These are phyloP conservation scores for Fusarium setosum DNA, from an alignment of 2,329 filamentous ascomycete species.

Conservation along the genomic window DNA sequence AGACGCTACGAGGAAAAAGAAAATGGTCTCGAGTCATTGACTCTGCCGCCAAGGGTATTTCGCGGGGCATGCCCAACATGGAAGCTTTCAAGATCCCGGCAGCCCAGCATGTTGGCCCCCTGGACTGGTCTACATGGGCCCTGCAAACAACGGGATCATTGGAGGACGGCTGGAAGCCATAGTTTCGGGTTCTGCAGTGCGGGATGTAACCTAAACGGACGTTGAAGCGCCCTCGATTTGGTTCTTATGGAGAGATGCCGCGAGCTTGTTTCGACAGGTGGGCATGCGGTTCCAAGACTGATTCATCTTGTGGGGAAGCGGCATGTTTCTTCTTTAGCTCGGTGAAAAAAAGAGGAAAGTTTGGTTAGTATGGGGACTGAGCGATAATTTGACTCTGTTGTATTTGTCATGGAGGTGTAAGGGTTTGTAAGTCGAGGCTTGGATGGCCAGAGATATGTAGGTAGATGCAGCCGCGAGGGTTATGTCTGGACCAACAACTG, in stretches of 20 bases:
- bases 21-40: too few relatives aligned
- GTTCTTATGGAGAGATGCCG: background rate
- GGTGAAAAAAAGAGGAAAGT: background rate
- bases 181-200: background rate
- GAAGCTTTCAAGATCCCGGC: too few relatives aligned
- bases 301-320: slow-evolving; percentile 2
- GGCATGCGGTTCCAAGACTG: slow-evolving; percentile 5
- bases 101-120: too few relatives aligned
- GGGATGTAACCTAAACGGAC: slow-evolving; percentile 8
- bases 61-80: too few relatives aligned
- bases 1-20: too few relatives aligned
- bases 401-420: too few relatives aligned
- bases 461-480: background rate
- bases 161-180: background rate
- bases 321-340: slow-evolving; percentile 1
- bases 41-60: too few relatives aligned
- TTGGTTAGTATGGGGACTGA: too few relatives aligned
- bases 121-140: too few relatives aligned
- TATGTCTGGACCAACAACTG: too few relatives aligned
- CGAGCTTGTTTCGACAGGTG: slow-evolving; percentile 1
- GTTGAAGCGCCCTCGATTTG: background rate
- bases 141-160: background rate
- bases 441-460: background rate
- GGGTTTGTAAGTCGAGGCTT: background rate
- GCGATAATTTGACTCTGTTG: too few relatives aligned